A percentile compares a stretch with the other conserved stretches of the same genome.
Evolutionary conservation across 352 stramenopile genomes (phyloP).

Genomic region (Globisporangium cederbergense): DNA sequence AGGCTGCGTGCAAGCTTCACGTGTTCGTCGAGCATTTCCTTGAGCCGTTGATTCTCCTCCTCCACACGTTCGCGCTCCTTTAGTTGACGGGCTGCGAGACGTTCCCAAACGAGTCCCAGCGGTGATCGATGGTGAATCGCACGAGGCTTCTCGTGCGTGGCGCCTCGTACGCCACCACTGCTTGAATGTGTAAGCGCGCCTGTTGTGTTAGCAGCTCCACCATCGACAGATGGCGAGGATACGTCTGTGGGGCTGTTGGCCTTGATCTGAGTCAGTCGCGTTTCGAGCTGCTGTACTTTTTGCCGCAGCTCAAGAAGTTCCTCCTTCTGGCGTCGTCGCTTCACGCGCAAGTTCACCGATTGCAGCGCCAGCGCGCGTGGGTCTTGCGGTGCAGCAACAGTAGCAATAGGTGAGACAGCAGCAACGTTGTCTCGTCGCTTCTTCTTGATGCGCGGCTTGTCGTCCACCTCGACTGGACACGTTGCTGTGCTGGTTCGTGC

Average conservation of each 20-base stretch:
- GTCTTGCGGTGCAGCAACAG: not conserved
- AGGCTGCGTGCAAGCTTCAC: conserved; percentile 19
- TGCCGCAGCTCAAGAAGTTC: conserved; percentile 16
- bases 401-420: too few relatives aligned
- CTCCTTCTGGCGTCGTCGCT: conserved; percentile 12
- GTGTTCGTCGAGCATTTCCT: conserved; percentile 18
- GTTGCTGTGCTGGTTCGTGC: not conserved
- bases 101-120: conserved; percentile 14
- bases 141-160: not conserved
- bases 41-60: conserved; percentile 16
- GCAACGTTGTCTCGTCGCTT: conserved; percentile 7
- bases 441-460: conserved; percentile 10
- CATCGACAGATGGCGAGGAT: not conserved
- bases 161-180: not conserved
- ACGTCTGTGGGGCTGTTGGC: not conserved
- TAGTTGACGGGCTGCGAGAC: conserved; percentile 12
- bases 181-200: not conserved
- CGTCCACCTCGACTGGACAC: conserved; percentile 8
- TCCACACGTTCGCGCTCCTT: conserved; percentile 16
- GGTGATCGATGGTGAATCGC: conserved; percentile 14
- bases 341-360: conserved; percentile 14
- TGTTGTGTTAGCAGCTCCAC: not conserved
- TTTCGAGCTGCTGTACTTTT: conserved; percentile 18
- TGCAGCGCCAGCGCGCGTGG: conserved; percentile 12
- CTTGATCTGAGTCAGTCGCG: conserved; percentile 12